Evolutionary conservation across 106 monocot species (phyloP).

Genomic region (Acorus gramineus): DNA sequence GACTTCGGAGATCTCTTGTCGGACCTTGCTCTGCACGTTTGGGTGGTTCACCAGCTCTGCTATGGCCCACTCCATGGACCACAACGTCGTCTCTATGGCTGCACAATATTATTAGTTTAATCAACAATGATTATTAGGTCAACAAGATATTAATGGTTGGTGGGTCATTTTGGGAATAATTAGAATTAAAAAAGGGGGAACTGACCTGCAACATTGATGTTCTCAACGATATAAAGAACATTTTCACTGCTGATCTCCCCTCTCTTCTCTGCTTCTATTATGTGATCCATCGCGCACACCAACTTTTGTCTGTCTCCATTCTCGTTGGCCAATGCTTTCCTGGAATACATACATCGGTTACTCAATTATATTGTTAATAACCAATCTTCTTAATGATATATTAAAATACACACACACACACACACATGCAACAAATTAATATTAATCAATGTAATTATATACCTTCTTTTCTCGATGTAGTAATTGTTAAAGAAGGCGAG

Average conservation of each 20-base stretch:
- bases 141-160: too few species aligned
- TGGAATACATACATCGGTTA: too few species aligned
- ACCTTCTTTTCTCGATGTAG: conserved; percentile 52
- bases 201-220: conserved; percentile 63
- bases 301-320: conserved; percentile 18
- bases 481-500: conserved; percentile 65
- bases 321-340: too few species aligned
- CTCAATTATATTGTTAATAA: too few species aligned
- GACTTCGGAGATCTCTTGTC: conserved; percentile 24
- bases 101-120: background rate
- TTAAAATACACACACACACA: background rate
- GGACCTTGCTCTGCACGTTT: conserved; percentile 27
- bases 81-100: conserved; percentile 65
- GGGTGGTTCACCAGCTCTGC: conserved; percentile 74
- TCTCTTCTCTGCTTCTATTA: conserved; percentile 34
- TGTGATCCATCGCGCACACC: conserved; percentile 51
- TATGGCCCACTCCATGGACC: conserved; percentile 70
- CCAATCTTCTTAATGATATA: too few species aligned
- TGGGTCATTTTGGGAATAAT: too few species aligned
- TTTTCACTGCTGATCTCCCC: conserved; percentile 55
- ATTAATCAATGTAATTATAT: background rate
- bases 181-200: background rate
- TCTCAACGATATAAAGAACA: conserved; percentile 66
- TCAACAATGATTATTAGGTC: too few species aligned
- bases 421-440: background rate